phyloP scores from a whole-genome alignment of 2,329 filamentous ascomycete genomes.

The Neonectria neomacrospora region DNA sequence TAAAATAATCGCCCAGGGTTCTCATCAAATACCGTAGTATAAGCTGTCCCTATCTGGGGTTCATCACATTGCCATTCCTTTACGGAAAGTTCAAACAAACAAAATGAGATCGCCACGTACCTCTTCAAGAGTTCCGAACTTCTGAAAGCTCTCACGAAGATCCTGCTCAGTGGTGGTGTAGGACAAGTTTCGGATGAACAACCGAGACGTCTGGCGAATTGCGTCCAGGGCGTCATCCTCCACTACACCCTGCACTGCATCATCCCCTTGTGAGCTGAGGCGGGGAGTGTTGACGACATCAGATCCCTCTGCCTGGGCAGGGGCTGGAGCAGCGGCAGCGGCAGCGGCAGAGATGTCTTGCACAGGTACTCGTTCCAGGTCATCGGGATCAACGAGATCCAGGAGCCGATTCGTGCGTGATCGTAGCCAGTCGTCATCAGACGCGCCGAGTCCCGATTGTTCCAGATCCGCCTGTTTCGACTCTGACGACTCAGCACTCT shows the following conservation, averaged over 20 bases:
- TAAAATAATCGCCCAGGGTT: conserved; percentile 97
- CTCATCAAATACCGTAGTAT: conserved; percentile 92
- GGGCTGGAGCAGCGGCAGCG: conserved; percentile 29
- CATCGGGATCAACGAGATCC: conserved; percentile 83
- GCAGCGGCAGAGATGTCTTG: conserved; percentile 32
- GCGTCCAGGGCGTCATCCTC: conserved; percentile 43
- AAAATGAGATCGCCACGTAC: conserved; percentile 66
- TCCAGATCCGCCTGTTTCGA: conserved; percentile 36
- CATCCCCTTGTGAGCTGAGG: conserved; percentile 30
- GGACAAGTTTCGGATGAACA: conserved; percentile 90
- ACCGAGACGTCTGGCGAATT: conserved; percentile 77
- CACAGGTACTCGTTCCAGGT: conserved; percentile 49
- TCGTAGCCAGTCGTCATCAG: conserved; percentile 91
- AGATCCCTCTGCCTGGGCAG: conserved; percentile 30
- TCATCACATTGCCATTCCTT: conserved; percentile 78
- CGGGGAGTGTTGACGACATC: conserved; percentile 30
- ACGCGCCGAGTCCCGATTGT: conserved; percentile 57
- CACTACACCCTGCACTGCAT: conserved; percentile 12
- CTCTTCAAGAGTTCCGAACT: conserved; percentile 84
- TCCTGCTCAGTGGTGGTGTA: conserved; percentile 84
- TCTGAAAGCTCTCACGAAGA: conserved; percentile 75
- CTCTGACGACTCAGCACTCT: conserved; percentile 39
- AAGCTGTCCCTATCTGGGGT: conserved; percentile 99
- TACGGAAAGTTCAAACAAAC: conserved; percentile 27
- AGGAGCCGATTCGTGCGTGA: conserved; percentile 88